Evolutionary conservation across 148 eudicot species (phyloP).

Genomic region (Chenopodium berlandieri): DNA sequence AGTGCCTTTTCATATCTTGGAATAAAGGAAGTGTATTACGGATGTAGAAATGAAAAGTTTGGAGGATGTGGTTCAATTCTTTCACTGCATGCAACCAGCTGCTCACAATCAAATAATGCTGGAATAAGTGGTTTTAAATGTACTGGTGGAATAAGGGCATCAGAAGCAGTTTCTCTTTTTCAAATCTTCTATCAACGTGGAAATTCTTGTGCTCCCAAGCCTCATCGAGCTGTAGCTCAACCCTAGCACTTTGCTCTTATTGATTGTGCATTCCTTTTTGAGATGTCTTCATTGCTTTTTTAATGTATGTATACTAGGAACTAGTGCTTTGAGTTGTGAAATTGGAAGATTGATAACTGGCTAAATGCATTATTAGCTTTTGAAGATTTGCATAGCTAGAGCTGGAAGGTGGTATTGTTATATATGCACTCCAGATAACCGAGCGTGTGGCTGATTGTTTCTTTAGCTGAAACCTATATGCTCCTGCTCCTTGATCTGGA

Average conservation of each 20-base stretch:
- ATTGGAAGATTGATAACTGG: background rate
- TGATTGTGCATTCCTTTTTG: background rate
- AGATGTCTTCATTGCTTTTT: slow-evolving; percentile 10
- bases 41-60: slow-evolving; percentile 86
- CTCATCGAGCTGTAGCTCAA: slow-evolving; percentile 57
- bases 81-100: slow-evolving; percentile 52
- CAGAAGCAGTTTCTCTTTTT: slow-evolving; percentile 70
- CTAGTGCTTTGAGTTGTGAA: background rate
- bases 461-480: slow-evolving; percentile 4
- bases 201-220: slow-evolving; percentile 88
- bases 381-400: background rate
- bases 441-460: background rate
- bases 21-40: slow-evolving; percentile 79
- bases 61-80: slow-evolving; percentile 95
- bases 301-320: background rate
- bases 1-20: slow-evolving; percentile 81
- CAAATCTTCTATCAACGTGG: slow-evolving; percentile 81
- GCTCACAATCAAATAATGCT: slow-evolving; percentile 18
- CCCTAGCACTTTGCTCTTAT: slow-evolving; percentile 7
- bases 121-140: slow-evolving; percentile 53
- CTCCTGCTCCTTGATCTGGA: background rate
- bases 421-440: background rate
- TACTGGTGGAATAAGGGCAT: slow-evolving; percentile 77
- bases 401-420: background rate
- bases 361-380: background rate